Base-by-base conservation (phyloP, 2,329 filamentous ascomycete genomes). In the Beauveria sp. region DNA sequence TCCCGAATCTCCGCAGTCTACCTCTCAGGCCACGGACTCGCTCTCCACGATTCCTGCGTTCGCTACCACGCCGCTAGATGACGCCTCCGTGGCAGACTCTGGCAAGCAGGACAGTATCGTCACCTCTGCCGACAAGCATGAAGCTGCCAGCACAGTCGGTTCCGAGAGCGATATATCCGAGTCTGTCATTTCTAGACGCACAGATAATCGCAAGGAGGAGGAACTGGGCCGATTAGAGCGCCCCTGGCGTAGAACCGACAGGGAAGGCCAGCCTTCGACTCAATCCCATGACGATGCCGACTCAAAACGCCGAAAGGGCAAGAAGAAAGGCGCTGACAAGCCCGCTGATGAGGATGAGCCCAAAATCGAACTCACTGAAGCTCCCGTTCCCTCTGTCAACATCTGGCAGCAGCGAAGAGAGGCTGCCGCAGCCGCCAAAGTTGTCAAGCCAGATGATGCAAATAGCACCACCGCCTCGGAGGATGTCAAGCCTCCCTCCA, bases 361-460 rank as follows among this genome's bases (percentile, higher is more conserved):
- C 67, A 85, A 87, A 68, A 77, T 85, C 50, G 83, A 88, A 68
- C 79, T 96, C 48, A 88, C 88, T 52, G 91, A 95, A 64, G 93
- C 93, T 20, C 89, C 91, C 34, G 81, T 90, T 49, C 95, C 95
- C 0, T 74, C 85, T 1, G 89, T 97, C 62, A 99, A 99, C 73
- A 79, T 93, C 65, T 99, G 95, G 93, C 83, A 87, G 65, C 86
- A 93, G 75, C 85, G 93, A 61, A 88, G 83, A 68, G 88, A 91
- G 69, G 57, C 57, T 12, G 86, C 86, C 34, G 66, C 34, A 38
- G 34, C 64, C n/a, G 31, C 64, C 22, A 68, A 55, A 34, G 52
- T 34, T 34, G 52, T 66, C 42, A 66, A 82, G 65, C 70, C 77
- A n/a, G 83, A 83, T 68, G 72, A 71, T 54, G 65, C 68, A n/a